These are phyloP conservation scores for Tetraselmis chui DNA, from an alignment of 139 green algal species.

Conservation along the genomic window DNA sequence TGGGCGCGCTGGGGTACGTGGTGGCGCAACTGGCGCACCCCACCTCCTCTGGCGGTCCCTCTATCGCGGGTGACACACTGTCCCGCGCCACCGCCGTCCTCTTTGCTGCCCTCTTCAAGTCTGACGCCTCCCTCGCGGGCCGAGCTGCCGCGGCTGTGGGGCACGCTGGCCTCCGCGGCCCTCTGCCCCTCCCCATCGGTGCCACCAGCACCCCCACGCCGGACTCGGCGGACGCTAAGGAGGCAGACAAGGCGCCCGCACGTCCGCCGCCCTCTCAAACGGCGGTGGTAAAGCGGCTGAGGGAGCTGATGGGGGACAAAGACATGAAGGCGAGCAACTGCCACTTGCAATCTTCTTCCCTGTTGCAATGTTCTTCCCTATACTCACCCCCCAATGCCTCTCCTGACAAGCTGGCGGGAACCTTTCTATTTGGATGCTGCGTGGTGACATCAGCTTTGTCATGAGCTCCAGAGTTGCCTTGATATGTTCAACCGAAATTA, in stretches of 20 bases:
- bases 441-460: no score
- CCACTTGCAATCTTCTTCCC: no score
- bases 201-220: no score
- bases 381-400: no score
- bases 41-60: not conserved
- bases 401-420: no score
- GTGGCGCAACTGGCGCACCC: slow-evolving; percentile 23
- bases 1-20: slow-evolving; percentile 42
- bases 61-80: not conserved
- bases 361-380: no score
- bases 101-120: not conserved
- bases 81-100: not conserved
- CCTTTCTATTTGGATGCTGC: no score
- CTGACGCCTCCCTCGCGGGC: slow-evolving; percentile 15
- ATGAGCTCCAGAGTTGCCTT: no score
- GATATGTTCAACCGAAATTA: no score
- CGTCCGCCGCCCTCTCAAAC: not conserved
- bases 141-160: slow-evolving; percentile 30
- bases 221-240: not conserved
- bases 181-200: slow-evolving; percentile 9
- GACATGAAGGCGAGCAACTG: slow-evolving; percentile 22
- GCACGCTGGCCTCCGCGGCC: slow-evolving; percentile 24
- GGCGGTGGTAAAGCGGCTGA: slow-evolving; percentile 6
- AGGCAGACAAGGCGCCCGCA: not conserved
- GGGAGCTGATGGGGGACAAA: slow-evolving; percentile 16